Conservation (phyloP, 495 filamentous ascomycete species). For the Pseudomonodictys pantanalensis region DNA sequence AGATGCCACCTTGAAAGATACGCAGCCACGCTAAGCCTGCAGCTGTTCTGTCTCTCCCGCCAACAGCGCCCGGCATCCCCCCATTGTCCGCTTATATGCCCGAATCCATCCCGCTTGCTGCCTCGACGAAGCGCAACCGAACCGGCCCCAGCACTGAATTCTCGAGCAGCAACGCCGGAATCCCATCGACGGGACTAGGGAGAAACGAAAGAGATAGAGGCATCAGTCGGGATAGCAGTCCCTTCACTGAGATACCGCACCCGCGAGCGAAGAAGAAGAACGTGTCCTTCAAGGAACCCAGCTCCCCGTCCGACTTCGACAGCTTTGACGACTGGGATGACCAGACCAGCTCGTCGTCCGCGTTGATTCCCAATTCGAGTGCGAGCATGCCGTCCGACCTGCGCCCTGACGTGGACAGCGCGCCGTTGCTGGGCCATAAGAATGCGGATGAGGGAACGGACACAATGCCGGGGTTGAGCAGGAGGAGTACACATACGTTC, state of each 20-base stretch:
- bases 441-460: conserved; percentile 10
- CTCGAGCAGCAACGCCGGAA: too few species aligned
- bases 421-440: conserved; percentile 30
- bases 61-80: background rate
- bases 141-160: too few species aligned
- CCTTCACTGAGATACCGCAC: conserved; percentile 19
- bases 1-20: too few species aligned
- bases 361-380: too few species aligned
- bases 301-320: conserved; percentile 27
- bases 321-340: conserved; percentile 39
- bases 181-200: too few species aligned
- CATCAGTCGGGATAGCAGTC: conserved; percentile 27
- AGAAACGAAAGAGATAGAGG: too few species aligned
- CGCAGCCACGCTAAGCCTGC: too few species aligned
- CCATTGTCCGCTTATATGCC: conserved; percentile 1
- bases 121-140: too few species aligned
- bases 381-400: conserved; percentile 33
- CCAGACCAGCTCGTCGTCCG: conserved; percentile 9
- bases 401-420: conserved; percentile 12
- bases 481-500: conserved; percentile 53
- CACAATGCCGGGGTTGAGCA: conserved; percentile 35
- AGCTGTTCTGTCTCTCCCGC: too few species aligned
- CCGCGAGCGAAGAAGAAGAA: conserved; percentile 1
- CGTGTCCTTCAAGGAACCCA: conserved; percentile 11
- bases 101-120: background rate